phyloP scores from a whole-genome alignment of 352 stramenopile genomes.

The Achlya hypogyna region DNA sequence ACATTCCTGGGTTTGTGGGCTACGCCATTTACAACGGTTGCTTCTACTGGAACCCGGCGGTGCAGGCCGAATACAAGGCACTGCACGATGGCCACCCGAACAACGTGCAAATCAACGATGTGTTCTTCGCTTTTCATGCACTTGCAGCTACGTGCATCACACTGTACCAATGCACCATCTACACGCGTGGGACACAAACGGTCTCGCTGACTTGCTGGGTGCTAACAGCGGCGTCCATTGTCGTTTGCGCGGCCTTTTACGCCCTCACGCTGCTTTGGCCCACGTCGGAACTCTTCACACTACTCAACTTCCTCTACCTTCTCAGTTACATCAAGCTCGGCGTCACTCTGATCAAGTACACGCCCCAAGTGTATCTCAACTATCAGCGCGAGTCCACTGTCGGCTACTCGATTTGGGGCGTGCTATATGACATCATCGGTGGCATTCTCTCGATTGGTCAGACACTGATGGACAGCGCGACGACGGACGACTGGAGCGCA shows the following conservation, averaged over 20 bases:
- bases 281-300: constrained; percentile 53
- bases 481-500: constrained; percentile 88
- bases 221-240: background rate
- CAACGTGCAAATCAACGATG: constrained; percentile 85
- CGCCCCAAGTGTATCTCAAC: constrained; percentile 95
- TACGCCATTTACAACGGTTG: constrained; percentile 92
- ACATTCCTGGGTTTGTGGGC: constrained; percentile 90
- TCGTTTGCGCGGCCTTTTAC: constrained; percentile 14
- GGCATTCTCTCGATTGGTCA: constrained; percentile 88
- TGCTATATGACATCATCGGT: constrained; percentile 93
- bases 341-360: constrained; percentile 93
- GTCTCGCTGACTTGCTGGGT: constrained; percentile 30
- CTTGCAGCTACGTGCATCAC: constrained; percentile 77
- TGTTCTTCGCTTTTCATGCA: constrained; percentile 93
- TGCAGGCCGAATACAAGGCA: constrained; percentile 86
- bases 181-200: constrained; percentile 54
- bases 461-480: constrained; percentile 88
- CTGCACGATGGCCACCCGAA: constrained; percentile 70
- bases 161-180: constrained; percentile 88
- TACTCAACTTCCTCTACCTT: constrained; percentile 89
- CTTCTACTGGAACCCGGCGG: constrained; percentile 85
- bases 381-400: constrained; percentile 89
- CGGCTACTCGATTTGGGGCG: constrained; percentile 96
- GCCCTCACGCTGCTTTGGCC: background rate
- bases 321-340: constrained; percentile 93